phyloP scores from a whole-genome alignment of 192 early-diverging fungal species.

The Umbelopsis ramanniana region DNA sequence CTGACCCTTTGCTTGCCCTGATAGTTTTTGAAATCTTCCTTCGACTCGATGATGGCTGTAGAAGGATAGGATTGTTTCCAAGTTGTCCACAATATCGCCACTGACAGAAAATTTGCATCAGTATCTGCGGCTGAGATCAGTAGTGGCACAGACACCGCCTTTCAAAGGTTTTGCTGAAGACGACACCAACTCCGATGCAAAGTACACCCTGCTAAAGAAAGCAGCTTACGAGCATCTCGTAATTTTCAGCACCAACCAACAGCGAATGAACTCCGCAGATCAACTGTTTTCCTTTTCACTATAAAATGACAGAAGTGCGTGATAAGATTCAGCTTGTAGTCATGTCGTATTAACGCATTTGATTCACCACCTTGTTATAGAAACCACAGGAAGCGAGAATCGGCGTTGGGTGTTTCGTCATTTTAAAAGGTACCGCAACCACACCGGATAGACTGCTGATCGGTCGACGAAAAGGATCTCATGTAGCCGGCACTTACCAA shows the following conservation, averaged over 20 bases:
- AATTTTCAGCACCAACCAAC: not conserved
- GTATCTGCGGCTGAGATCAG: not conserved
- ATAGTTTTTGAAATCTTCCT: too few relatives aligned
- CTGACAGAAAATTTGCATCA: not conserved
- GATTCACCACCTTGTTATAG: too few relatives aligned
- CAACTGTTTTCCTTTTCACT: too few relatives aligned
- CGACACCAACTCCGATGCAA: not conserved
- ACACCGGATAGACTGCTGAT: slow-evolving; percentile 42
- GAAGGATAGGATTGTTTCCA: too few relatives aligned
- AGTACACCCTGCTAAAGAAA: slow-evolving; percentile 1
- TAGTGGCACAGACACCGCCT: not conserved
- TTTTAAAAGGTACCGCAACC: slow-evolving; percentile 8
- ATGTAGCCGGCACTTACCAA: slow-evolving; percentile 57
- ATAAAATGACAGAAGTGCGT: not conserved
- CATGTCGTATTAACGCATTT: too few relatives aligned
- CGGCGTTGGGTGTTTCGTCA: slow-evolving; percentile 54
- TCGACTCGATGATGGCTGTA: too few relatives aligned
- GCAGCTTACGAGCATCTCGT: slow-evolving; percentile 5
- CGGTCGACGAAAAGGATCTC: slow-evolving; percentile 58
- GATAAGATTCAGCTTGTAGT: not conserved
- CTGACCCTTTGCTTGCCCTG: too few relatives aligned
- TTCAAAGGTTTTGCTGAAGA: not conserved
- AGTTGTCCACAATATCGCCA: too few relatives aligned
- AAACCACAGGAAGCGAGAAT: slow-evolving; percentile 28
- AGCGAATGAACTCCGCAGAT: slow-evolving; percentile 7